Base-by-base conservation (phyloP, 2,329 filamentous ascomycete species). In the Parasarocladium wereldwijsianum region DNA sequence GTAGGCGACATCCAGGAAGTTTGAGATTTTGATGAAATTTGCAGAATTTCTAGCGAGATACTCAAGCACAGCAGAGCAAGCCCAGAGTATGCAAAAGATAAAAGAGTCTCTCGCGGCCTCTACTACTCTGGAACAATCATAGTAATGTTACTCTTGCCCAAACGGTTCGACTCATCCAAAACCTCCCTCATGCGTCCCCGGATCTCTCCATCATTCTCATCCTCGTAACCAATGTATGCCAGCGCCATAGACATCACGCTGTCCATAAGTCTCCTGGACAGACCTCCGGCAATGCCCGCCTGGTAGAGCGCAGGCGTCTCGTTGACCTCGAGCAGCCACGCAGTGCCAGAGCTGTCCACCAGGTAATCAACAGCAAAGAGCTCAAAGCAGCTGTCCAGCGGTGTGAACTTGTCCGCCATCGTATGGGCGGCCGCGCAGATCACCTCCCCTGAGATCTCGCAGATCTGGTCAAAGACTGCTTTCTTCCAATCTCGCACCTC, bases 241-340 rank as follows among this genome's bases (percentile, higher is more conserved):
- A 55, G 40, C 2, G 47, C 39, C 4, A 50, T 35, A 9, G 37
- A 46, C 1, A 56, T 29, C 3, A 55, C 38, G 3, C 50, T 49
- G 35, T 56, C 51, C 51, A 56, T 53, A 3, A 56, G 36, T 0
- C 49, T 36, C 22, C 44, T 18, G 0, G 52, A 44, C 26, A 56
- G 21, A n/a, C 45, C 40, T 0, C 51, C 51, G 0, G 52, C 50
- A 2, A 50, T 42, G 0, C 47, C 49, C 1, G 48, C 39, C 13
- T 55, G 33, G 24, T 56, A 56, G 23, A 56, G 55, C 0, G 52
- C 52, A 0, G 53, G 53, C 14, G 51, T 52, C 38, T 55, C 51
- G 12, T 56, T 56, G 1, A 49, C 51, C 34, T 56, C 53, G 1
- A 56, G 32, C 0, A 56, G 31, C 53, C 53, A 56, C 0, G 43